Evolutionary conservation across 176 grass and related monocot species (phyloP), one percentile per base, ranked within the genome.

Genomic region (Oryza rufipogon): DNA sequence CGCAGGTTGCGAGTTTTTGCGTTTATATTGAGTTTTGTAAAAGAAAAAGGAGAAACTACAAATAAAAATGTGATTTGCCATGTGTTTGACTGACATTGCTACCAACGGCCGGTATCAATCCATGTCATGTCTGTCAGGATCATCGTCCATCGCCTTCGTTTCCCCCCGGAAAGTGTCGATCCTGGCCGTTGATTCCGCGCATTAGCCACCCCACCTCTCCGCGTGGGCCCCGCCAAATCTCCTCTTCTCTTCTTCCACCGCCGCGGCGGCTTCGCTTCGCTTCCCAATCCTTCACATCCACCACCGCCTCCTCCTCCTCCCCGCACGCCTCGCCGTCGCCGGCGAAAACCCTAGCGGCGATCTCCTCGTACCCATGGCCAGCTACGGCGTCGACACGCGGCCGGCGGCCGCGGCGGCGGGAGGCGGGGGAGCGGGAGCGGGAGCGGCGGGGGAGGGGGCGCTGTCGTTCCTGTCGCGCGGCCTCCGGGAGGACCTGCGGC

Each of bases 381-480:
- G 90, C 79, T 91, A 87, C 76, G 87, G 95, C 68, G 82, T 93
- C 32, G 95, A 98, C 80, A 94, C 86, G 1, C 83, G 80, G 3
- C 86, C 92, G 22, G 74, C 84, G 3, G 13, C 36, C 6, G 75
- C 79, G 28, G 74, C 81, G 39, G 49, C 49, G 47, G 47, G 47
- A 12, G 47, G 47, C 12, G 47, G 47, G 11, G 47, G n/a, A 25
- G 42, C 7, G 28, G 26, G 26, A 26, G 26, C 26, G 46, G 60
- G 1, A 2, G 42, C 26, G 76, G 34, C 75, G 23, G 85, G 90
- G 22, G 91, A 93, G 64, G 88, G 92, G 14, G 95, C 95, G 52
- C 86, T 98, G 3, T 98, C 95, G 7, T 93, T 93, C 85, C 42
- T 98, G 32, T 93, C 91, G 11, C 90, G 92, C 19, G 77, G 95